These are phyloP conservation scores for Xylona heveae DNA, from an alignment of 495 filamentous ascomycete genomes.

Conservation along the genomic window DNA sequence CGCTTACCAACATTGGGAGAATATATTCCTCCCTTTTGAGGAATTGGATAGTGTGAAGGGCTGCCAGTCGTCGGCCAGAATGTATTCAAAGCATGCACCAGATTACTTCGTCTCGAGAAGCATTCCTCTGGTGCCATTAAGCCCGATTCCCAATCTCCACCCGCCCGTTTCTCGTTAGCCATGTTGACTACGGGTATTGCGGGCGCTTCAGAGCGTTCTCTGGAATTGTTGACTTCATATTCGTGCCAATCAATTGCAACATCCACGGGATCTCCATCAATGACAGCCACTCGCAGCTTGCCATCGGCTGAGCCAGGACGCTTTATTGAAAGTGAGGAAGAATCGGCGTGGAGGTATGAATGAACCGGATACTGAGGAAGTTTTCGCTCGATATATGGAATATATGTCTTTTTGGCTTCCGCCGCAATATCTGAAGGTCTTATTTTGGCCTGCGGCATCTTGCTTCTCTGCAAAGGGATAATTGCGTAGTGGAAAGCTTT, in stretches of 20 bases:
- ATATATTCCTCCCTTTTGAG: slow-evolving; percentile 41
- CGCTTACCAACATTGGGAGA: slow-evolving; percentile 40
- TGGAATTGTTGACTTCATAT: slow-evolving; percentile 1
- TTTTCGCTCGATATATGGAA: slow-evolving; percentile 31
- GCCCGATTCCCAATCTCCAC: slow-evolving; percentile 60
- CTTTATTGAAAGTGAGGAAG: slow-evolving; percentile 12
- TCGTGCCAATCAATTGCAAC: slow-evolving; percentile 37
- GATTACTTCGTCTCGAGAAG: slow-evolving; percentile 47
- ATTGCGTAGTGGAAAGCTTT: too few relatives aligned
- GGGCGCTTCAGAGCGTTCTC: slow-evolving; percentile 2
- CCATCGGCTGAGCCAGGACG: slow-evolving; percentile 6
- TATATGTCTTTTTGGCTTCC: slow-evolving; percentile 42
- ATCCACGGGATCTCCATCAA: slow-evolving; percentile 45
- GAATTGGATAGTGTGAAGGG: slow-evolving; percentile 43
- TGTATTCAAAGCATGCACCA: slow-evolving; percentile 38
- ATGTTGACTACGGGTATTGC: slow-evolving; percentile 40
- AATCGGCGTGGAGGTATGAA: slow-evolving; percentile 20
- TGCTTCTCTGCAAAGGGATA: slow-evolving; percentile 3
- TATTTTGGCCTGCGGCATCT: slow-evolving; percentile 37
- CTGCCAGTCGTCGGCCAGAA: slow-evolving; percentile 21
- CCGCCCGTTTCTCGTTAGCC: slow-evolving; percentile 51
- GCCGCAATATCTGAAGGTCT: slow-evolving; percentile 50
- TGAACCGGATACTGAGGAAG: slow-evolving; percentile 27
- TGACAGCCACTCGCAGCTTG: slow-evolving; percentile 26
- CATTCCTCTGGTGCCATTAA: slow-evolving; percentile 50